Percentiles rank a stretch among this genome's conserved stretches.
Conservation (phyloP, 2,329 filamentous ascomycete species). For the Talaromyces sp. region DNA sequence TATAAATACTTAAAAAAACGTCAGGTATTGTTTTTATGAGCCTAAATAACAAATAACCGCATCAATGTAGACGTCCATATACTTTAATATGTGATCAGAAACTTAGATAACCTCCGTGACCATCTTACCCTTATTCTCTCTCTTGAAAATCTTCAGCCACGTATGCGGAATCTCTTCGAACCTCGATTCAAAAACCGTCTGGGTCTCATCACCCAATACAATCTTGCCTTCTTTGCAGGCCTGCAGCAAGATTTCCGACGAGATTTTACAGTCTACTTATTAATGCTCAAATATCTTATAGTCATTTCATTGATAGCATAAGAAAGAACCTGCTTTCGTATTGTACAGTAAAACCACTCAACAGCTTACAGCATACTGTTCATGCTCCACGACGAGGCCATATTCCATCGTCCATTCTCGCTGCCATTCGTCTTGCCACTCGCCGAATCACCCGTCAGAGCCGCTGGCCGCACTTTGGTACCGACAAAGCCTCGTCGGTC, state of each 20-base stretch:
- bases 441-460: constrained; percentile 18
- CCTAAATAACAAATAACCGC: no score
- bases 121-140: not conserved
- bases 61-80: no score
- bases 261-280: not conserved
- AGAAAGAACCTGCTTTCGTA: constrained; percentile 1
- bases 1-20: no score
- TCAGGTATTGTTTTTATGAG: no score
- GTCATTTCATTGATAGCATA: not conserved
- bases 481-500: constrained; percentile 89
- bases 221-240: no score
- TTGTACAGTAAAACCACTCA: not conserved
- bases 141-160: not conserved
- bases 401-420: not conserved
- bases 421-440: constrained; percentile 14
- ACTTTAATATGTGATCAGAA: no score
- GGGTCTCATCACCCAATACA: no score
- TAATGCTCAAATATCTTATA: not conserved
- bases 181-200: not conserved
- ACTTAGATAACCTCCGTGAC: not conserved
- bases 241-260: no score
- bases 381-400: constrained; percentile 2
- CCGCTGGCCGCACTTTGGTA: constrained; percentile 42
- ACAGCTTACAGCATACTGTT: not conserved
- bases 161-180: not conserved